phyloP scores from a whole-genome alignment of 768 basidiomycete species.

The Termitomyces sp. region DNA sequence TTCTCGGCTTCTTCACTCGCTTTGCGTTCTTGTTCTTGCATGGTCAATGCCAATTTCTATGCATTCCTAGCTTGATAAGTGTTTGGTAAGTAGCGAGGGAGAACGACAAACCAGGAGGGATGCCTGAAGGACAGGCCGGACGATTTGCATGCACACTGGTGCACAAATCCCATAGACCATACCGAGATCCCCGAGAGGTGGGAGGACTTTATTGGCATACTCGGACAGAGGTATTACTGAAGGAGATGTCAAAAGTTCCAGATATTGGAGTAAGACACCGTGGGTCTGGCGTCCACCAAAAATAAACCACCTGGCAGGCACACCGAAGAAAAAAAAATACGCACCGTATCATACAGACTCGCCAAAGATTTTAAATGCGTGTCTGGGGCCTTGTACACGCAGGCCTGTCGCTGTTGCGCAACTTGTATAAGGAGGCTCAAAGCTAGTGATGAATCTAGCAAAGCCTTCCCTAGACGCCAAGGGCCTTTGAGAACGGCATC shows the following conservation, averaged over 20 bases:
- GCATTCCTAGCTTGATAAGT: slow-evolving; percentile 1
- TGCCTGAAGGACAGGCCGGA: slow-evolving; percentile 73
- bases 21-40: slow-evolving; percentile 62
- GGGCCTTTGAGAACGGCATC: slow-evolving; percentile 64
- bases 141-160: slow-evolving; percentile 90
- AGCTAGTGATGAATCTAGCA: slow-evolving; percentile 71
- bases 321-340: slow-evolving; percentile 23
- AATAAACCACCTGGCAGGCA: slow-evolving; percentile 5
- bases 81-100: background rate
- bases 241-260: slow-evolving; percentile 79
- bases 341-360: slow-evolving; percentile 82
- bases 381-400: slow-evolving; percentile 68
- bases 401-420: slow-evolving; percentile 85
- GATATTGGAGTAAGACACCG: slow-evolving; percentile 86
- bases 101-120: slow-evolving; percentile 48
- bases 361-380: slow-evolving; percentile 83
- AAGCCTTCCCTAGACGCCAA: slow-evolving; percentile 55
- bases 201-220: slow-evolving; percentile 70
- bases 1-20: slow-evolving; percentile 77
- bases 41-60: slow-evolving; percentile 55
- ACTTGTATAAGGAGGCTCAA: slow-evolving; percentile 87
- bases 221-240: slow-evolving; percentile 61
- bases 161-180: slow-evolving; percentile 75
- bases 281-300: slow-evolving; percentile 56
- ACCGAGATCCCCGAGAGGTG: slow-evolving; percentile 68